Evolutionary conservation across 1,284 basidiomycete species (phyloP).

Genomic region (Moesziomyces parantarcticus): DNA sequence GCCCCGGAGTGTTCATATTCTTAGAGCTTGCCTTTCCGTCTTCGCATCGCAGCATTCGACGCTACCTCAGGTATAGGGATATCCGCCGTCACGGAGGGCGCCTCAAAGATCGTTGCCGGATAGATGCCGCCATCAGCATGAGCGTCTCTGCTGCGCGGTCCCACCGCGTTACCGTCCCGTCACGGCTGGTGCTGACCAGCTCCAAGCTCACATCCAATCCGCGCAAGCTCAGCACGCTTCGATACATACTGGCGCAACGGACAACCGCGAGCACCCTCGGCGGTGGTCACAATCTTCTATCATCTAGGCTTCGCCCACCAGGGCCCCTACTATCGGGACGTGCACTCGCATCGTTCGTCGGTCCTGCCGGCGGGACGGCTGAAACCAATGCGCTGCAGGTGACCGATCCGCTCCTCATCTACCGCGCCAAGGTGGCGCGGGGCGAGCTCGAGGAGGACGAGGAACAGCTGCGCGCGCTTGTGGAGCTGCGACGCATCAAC

Average conservation of each 20-base stretch:
- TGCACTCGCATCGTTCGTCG: slow-evolving; percentile 11
- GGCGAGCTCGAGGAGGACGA: slow-evolving; percentile 75
- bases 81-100: too few relatives aligned
- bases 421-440: slow-evolving; percentile 69
- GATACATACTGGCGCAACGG: neutral
- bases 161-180: slow-evolving; percentile 7
- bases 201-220: neutral
- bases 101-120: neutral
- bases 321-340: neutral
- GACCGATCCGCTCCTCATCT: slow-evolving; percentile 58
- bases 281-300: neutral
- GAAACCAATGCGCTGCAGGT: slow-evolving; percentile 45
- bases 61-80: too few relatives aligned
- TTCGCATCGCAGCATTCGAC: too few relatives aligned
- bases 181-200: slow-evolving; percentile 1
- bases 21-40: neutral
- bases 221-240: slow-evolving; percentile 5
- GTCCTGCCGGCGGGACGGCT: neutral
- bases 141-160: slow-evolving; percentile 14
- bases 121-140: slow-evolving; percentile 20
- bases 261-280: neutral
- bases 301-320: too few relatives aligned
- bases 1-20: too few relatives aligned
- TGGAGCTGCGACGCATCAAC: slow-evolving; percentile 73
- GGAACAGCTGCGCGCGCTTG: slow-evolving; percentile 76